A percentile compares a stretch with the other conserved stretches of the same genome.
phyloP scores from a whole-genome alignment of 106 monocot genomes.

The Vanilla planifolia region DNA sequence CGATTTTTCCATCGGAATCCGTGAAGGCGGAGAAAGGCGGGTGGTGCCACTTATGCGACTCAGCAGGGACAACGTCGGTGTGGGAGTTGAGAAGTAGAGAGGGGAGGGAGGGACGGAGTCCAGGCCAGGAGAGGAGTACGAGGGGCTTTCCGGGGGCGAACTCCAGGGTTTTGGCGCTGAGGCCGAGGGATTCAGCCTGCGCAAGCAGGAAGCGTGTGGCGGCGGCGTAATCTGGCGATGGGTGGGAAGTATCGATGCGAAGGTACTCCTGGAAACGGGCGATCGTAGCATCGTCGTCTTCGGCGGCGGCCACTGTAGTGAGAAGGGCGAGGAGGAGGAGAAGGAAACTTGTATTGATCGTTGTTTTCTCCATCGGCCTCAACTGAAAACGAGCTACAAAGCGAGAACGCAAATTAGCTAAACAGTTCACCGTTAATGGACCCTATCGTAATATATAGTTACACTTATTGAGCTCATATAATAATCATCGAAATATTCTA shows the following conservation, averaged over 20 bases:
- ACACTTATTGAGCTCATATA: too few relatives aligned
- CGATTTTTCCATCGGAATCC: conserved; percentile 33
- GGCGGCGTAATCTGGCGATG: conserved; percentile 68
- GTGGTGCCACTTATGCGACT: conserved; percentile 70
- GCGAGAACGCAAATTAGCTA: too few relatives aligned
- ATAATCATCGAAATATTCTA: too few relatives aligned
- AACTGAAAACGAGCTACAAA: too few relatives aligned
- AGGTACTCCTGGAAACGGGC: conserved; percentile 85
- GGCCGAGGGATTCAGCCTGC: conserved; percentile 24
- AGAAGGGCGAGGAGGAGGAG: conserved; percentile 3
- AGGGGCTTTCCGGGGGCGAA: conserved; percentile 69
- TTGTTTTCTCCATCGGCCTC: conserved; percentile 11
- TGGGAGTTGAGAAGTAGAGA: conserved; percentile 95
- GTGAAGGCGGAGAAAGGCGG: conserved; percentile 71
- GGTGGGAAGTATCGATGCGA: conserved; percentile 85
- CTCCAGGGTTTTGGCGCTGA: conserved; percentile 37
- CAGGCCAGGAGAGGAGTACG: conserved; percentile 75
- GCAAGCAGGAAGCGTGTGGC: conserved; percentile 51
- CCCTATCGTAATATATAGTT: too few relatives aligned
- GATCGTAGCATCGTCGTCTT: conserved; percentile 16
- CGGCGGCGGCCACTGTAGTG: neutral
- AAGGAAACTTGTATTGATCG: too few relatives aligned
- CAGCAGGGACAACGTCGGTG: conserved; percentile 93
- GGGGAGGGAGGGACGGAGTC: conserved; percentile 52
- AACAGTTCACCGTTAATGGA: too few relatives aligned